These are phyloP conservation scores for Rutidosis leptorrhynchoides DNA, from an alignment of 129 eudicot genomes.

Conservation along the genomic window DNA sequence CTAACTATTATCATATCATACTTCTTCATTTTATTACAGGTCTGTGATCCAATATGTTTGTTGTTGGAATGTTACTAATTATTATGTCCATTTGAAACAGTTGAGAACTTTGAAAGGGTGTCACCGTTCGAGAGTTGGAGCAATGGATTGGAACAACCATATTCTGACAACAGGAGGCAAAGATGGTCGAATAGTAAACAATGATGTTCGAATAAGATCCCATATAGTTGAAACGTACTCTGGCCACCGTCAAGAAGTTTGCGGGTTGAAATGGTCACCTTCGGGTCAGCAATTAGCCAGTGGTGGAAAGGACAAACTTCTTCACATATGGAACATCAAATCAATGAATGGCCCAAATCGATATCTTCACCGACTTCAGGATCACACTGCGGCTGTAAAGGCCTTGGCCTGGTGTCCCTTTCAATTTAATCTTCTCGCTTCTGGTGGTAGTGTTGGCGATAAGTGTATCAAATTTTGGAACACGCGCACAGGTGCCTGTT, in stretches of 20 bases:
- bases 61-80: background rate
- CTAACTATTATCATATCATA: no score
- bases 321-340: conserved; percentile 80
- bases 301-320: conserved; percentile 93
- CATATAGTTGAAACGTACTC: conserved; percentile 62
- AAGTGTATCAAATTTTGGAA: conserved; percentile 85
- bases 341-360: conserved; percentile 56
- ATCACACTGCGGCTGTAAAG: conserved; percentile 88
- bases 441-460: conserved; percentile 90
- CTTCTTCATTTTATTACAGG: background rate
- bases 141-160: no score
- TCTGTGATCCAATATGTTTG: background rate
- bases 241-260: conserved; percentile 90
- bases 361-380: conserved; percentile 82
- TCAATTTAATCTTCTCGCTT: conserved; percentile 71
- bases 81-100: conserved; percentile 34
- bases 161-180: conserved; percentile 85
- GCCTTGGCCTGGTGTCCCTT: conserved; percentile 99
- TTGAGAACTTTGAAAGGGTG: conserved; percentile 72
- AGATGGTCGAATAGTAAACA: conserved; percentile 80
- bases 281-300: conserved; percentile 91
- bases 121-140: conserved; percentile 71
- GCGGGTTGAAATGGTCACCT: conserved; percentile 92
- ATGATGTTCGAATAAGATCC: conserved; percentile 64
- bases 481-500: conserved; percentile 84